phyloP scores from a whole-genome alignment of 805 yeast species.

The Kazachstania africana region DNA sequence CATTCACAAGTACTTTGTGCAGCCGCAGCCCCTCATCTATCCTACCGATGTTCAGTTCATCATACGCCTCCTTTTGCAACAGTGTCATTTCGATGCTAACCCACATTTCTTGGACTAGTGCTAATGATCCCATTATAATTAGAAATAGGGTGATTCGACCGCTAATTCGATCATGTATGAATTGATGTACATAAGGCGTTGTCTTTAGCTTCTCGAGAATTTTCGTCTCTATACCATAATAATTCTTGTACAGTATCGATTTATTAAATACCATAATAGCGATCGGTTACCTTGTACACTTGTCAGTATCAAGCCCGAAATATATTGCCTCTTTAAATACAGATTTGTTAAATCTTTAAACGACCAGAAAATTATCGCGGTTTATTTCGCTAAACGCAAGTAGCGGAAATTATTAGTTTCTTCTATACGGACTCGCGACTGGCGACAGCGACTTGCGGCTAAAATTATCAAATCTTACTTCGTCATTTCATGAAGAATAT shows the following conservation, averaged over 20 bases:
- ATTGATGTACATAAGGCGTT: constrained; percentile 12
- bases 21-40: constrained; percentile 22
- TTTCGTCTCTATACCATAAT: constrained; percentile 13
- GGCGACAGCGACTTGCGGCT: no score
- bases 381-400: no score
- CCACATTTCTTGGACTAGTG: constrained; percentile 24
- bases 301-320: neutral
- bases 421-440: no score
- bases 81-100: constrained; percentile 26
- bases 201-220: constrained; percentile 9
- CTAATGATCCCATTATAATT: constrained; percentile 21
- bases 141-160: constrained; percentile 26
- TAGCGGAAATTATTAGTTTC: no score
- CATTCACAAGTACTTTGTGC: constrained; percentile 22
- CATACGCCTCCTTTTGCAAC: constrained; percentile 23
- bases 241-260: constrained; percentile 3
- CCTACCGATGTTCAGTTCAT: constrained; percentile 20
- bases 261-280: neutral
- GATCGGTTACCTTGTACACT: no score
- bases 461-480: no score
- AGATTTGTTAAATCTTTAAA: neutral
- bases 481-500: no score
- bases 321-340: neutral
- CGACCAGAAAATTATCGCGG: no score
- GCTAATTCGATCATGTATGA: constrained; percentile 18